Evolutionary conservation across 148 eudicot genomes (phyloP).

Genomic region (Rhododendron henanense): DNA sequence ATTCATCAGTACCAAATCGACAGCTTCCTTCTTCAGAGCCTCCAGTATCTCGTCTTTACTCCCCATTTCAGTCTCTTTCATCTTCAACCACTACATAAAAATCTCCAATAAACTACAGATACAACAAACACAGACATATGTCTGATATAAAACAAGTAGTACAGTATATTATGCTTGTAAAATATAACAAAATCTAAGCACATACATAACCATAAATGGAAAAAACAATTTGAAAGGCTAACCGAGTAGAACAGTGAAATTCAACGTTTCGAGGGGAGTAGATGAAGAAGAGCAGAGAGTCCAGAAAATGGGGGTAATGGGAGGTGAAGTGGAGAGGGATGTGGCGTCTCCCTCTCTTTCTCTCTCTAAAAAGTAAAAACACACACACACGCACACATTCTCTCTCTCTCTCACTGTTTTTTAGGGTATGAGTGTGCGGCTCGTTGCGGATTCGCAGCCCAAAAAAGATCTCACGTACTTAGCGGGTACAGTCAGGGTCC

Average conservation of each 20-base stretch:
- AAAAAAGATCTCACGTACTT: neutral
- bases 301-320: neutral
- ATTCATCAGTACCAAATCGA: conserved; percentile 64
- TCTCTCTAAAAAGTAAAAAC: no score
- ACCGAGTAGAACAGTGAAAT: neutral
- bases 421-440: neutral
- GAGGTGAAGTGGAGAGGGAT: neutral
- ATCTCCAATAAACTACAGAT: neutral
- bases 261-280: neutral
- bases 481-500: neutral
- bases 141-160: neutral
- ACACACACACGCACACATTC: no score
- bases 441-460: neutral
- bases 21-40: conserved; percentile 72
- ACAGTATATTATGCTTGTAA: neutral
- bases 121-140: neutral
- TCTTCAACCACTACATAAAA: neutral
- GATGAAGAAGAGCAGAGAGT: neutral
- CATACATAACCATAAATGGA: neutral
- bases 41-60: conserved; percentile 61
- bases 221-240: neutral
- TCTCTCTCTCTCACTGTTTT: neutral
- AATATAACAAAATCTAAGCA: neutral
- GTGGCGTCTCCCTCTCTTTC: neutral
- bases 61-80: conserved; percentile 34